A percentile compares a stretch with the other conserved stretches of the same genome.
These are phyloP conservation scores for Tetrapisispora fleetii DNA, from an alignment of 805 yeast species.

Conservation along the genomic window DNA sequence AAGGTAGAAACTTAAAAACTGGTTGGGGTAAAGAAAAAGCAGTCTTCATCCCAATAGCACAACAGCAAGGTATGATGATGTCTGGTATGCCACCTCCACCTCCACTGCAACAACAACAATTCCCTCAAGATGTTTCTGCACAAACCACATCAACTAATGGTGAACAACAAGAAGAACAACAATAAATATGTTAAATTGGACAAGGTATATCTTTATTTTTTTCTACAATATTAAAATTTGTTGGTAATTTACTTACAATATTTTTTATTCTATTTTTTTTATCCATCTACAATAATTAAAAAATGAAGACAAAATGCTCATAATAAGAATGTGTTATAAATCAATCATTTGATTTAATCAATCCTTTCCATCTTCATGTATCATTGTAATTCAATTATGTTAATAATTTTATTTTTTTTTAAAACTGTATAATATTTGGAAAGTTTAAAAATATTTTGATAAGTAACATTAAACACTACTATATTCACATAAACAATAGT, in stretches of 20 bases:
- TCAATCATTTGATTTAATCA: no score
- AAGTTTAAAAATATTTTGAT: conserved; percentile 2
- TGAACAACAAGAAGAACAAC: conserved; percentile 6
- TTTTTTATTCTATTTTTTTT: not conserved
- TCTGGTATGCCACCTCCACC: conserved; percentile 2
- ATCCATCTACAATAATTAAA: not conserved
- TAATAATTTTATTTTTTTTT: conserved; percentile 1
- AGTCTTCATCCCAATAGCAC: conserved; percentile 23
- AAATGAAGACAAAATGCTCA: not conserved
- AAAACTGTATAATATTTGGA: conserved; percentile 1
- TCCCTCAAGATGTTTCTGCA: conserved; percentile 1
- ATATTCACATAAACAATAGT: not conserved
- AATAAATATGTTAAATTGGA: not conserved
- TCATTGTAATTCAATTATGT: not conserved
- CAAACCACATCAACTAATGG: conserved; percentile 1
- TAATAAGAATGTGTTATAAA: no score
- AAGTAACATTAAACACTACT: not conserved
- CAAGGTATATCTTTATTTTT: not conserved
- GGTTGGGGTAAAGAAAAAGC: conserved; percentile 76
- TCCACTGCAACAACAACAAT: conserved; percentile 3
- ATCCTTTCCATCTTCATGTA: not conserved
- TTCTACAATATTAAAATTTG: not conserved
- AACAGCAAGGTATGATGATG: conserved; percentile 6
- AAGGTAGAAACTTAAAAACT: conserved; percentile 70
- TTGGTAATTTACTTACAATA: not conserved